Evolutionary conservation across 768 basidiomycete species (phyloP), one percentile per base, ranked within the genome.

Genomic region (Pleurotus tuber-regium): DNA sequence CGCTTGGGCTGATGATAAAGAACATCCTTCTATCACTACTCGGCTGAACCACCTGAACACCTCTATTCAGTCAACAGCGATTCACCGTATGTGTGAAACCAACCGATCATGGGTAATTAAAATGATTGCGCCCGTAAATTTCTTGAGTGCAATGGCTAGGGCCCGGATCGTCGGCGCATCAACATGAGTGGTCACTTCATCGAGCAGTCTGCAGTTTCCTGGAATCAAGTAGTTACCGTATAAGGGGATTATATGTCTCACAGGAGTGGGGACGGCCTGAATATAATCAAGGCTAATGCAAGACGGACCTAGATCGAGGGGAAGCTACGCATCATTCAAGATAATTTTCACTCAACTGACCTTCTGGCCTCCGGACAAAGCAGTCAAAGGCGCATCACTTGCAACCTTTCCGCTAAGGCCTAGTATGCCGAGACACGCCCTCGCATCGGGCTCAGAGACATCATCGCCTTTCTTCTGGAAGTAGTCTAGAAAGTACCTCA

Each of bases 101-200:
- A 55, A 71, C 61, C 79, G 69, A 57, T 88, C 86, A 59, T 88
- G 86, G 39, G 81, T 84, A 43, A 87, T 77, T n/a, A 86, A 67
- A 8, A 86, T 66, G 25, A 87, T 60, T 1, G 77, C 83, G 1
- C 86, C 85, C 23, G 64, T 66, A 57, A 74, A 87, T 11, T 61
- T 63, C 42, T 70, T 70, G 35, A 87, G 67, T 6, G 80, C 76
- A 18, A 69, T 66, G 0, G 79, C 77, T 1, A 88, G 66, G 0
- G 79, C 80, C 52, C 74, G 65, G 26, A 86, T 79, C 2, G 83
- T 86, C 21, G 77, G 74, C 35, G 74, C 70, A 62, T 88, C 86
- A 36, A 88, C 65, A 66, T 88, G 86, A n/a, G 85, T 79, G 39
- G 86, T 84, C 4, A 84, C 79, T 61, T 88, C 86, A 56, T 81